Conservation (phyloP, 2,329 filamentous ascomycete species). For the Sporothrix protearum region DNA sequence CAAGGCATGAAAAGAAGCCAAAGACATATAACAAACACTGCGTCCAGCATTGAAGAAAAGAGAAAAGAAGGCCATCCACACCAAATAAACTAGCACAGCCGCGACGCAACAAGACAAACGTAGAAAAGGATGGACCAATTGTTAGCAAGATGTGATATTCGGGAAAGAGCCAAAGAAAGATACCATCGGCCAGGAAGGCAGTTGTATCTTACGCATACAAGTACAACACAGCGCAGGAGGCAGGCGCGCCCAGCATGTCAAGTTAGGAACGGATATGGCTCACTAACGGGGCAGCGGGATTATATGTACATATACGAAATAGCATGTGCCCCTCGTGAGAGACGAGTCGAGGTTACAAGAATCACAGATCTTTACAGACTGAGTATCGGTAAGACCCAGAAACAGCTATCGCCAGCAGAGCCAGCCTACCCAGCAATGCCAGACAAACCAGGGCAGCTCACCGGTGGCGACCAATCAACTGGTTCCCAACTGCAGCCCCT, state of each 20-base stretch:
- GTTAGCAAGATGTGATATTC: too few species aligned
- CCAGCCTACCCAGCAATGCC: neutral
- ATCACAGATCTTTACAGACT: neutral
- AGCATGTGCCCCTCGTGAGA: neutral
- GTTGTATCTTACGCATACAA: neutral
- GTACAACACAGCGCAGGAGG: neutral
- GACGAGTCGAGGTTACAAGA: neutral
- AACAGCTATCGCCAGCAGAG: neutral
- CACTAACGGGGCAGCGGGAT: neutral
- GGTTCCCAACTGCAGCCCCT: neutral
- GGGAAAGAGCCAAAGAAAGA: neutral
- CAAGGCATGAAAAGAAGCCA: neutral
- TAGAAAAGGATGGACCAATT: neutral
- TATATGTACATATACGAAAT: too few species aligned
- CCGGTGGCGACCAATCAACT: neutral
- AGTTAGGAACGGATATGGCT: neutral
- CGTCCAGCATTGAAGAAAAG: neutral
- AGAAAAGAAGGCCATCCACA: neutral
- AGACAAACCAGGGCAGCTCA: neutral
- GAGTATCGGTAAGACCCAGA: too few species aligned
- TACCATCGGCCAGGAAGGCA: neutral
- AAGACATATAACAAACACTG: neutral
- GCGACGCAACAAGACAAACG: neutral
- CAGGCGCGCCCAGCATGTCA: neutral
- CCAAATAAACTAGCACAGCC: neutral